Evolutionary conservation across 768 basidiomycete species (phyloP).

Genomic region (Pleurotus ostreatus): DNA sequence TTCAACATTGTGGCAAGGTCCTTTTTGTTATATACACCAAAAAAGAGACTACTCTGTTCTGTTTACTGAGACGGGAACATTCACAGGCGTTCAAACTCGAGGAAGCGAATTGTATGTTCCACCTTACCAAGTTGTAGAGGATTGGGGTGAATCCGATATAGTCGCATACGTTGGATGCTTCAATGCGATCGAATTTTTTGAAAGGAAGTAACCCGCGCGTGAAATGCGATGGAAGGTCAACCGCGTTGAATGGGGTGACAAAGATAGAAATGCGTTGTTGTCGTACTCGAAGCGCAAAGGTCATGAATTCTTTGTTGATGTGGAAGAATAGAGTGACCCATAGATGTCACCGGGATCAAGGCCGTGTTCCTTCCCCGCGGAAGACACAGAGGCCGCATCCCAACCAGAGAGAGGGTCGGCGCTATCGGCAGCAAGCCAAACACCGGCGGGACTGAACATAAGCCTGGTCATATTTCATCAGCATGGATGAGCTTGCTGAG

Average conservation of each 20-base stretch:
- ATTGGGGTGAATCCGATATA: conserved; percentile 17
- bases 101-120: conserved; percentile 18
- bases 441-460: conserved; percentile 32
- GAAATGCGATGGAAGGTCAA: conserved; percentile 25
- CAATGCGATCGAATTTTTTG: conserved; percentile 25
- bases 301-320: conserved; percentile 24
- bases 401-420: conserved; percentile 38
- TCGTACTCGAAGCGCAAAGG: conserved; percentile 24
- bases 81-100: conserved; percentile 17
- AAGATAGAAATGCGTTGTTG: conserved; percentile 23
- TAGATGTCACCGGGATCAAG: conserved; percentile 23
- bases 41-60: too few relatives aligned
- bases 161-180: conserved; percentile 24
- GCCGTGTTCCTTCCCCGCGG: conserved; percentile 25
- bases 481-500: not conserved
- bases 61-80: too few relatives aligned
- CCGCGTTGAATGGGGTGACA: conserved; percentile 29
- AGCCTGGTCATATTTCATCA: conserved; percentile 16
- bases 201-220: conserved; percentile 16
- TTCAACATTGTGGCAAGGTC: too few relatives aligned
- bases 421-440: conserved; percentile 34
- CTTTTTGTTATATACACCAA: too few relatives aligned
- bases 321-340: conserved; percentile 32
- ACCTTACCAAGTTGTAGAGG: conserved; percentile 22
- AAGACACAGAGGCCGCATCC: conserved; percentile 31